Conservation (phyloP, 2,329 filamentous ascomycete genomes). For the Fusarium keratoplasticum region DNA sequence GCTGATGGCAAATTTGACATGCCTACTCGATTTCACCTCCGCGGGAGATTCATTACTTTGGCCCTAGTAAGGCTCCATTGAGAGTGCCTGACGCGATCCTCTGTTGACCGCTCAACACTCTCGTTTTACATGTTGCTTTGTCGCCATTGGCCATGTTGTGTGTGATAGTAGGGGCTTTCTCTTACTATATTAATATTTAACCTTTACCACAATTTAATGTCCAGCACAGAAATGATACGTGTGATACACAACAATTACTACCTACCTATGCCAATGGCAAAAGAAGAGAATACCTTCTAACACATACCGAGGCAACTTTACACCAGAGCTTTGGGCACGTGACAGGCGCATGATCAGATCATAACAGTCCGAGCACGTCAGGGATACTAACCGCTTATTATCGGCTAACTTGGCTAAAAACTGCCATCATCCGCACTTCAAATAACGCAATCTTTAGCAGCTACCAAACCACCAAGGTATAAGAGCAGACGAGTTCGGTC, state of each 20-base stretch:
- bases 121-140: not conserved
- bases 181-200: no score
- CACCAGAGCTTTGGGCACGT: not conserved
- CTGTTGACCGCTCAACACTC: not conserved
- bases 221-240: no score
- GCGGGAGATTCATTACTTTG: not conserved
- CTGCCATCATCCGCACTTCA: not conserved
- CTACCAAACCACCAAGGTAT: not conserved
- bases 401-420: rapidly evolving
- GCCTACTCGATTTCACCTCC: not conserved
- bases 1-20: not conserved
- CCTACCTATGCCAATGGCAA: no score
- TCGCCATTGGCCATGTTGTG: not conserved
- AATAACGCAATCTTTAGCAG: not conserved
- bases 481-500: not conserved
- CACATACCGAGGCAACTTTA: no score
- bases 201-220: no score
- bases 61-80: not conserved
- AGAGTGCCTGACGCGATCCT: not conserved
- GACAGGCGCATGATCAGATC: not conserved
- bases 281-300: no score
- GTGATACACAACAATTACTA: no score
- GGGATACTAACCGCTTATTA: not conserved
- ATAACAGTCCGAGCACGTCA: not conserved
- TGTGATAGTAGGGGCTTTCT: no score